These are phyloP conservation scores for Podospora bellae-mahoneyi DNA, from an alignment of 495 filamentous ascomycete species.

Conservation along the genomic window DNA sequence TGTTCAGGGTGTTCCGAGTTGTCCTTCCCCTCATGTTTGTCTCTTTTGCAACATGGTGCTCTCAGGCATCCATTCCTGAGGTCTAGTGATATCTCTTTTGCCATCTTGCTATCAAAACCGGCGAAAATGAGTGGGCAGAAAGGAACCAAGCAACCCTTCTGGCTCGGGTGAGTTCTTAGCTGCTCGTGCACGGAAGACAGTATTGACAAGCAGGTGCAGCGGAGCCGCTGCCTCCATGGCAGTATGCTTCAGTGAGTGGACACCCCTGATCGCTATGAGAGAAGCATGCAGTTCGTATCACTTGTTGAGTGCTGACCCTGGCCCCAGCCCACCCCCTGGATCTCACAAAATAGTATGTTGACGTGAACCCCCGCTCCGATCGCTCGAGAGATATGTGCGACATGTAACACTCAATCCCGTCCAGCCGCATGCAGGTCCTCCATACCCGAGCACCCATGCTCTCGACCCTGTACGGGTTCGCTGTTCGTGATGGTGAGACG, in stretches of 20 bases:
- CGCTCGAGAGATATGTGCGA: neutral
- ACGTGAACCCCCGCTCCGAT: neutral
- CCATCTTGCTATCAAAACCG: no score
- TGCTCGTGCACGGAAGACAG: neutral
- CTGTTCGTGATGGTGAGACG: constrained; percentile 34
- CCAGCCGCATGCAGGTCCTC: constrained; percentile 41
- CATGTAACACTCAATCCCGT: neutral
- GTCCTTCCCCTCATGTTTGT: neutral
- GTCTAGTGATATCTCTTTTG: no score
- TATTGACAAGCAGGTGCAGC: constrained; percentile 18
- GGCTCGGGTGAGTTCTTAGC: constrained; percentile 29
- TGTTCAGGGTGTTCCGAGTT: neutral
- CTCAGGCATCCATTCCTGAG: no score
- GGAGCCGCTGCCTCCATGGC: constrained; percentile 42
- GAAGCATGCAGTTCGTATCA: no score
- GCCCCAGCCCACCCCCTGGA: constrained; percentile 37
- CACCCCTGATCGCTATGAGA: neutral
- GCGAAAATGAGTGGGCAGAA: constrained; percentile 15
- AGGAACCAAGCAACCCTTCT: constrained; percentile 34
- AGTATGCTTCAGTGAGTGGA: constrained; percentile 40
- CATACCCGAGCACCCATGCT: constrained; percentile 34
- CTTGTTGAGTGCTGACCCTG: neutral
- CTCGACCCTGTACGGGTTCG: constrained; percentile 35
- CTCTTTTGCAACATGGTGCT: no score
- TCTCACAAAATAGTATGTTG: constrained; percentile 39